Evolutionary conservation across 2,329 filamentous ascomycete genomes (phyloP), one percentile per base, ranked within the genome.

Genomic region (Colletotrichum musicola): DNA sequence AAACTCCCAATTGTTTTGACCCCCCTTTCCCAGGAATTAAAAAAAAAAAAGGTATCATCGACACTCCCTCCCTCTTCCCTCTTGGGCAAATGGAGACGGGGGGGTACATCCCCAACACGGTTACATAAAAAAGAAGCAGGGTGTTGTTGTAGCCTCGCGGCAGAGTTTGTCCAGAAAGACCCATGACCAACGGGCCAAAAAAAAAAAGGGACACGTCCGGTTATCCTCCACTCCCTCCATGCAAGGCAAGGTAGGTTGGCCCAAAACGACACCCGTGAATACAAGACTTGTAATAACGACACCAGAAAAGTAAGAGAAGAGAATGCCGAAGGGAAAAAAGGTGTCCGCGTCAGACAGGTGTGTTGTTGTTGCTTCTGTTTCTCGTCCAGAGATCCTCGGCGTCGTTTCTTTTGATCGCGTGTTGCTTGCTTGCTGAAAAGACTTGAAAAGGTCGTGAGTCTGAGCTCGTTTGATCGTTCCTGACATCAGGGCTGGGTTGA

Each of bases 401-500:
- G 40, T 50, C 47, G 55, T 44, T 35, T 35, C 30, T 9, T 35
- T 35, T 35, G 7, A 10, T 35, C 10, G 30, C 30, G 12, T 10
- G 14, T 44, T 51, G 25, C 20, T 61, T 61, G 46, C 35, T 61
- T 46, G 58, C 46, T 59, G 56, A 59, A 56, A 55, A 66, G n/a
- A 49, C 27, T 9, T 35, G 25, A 30, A 51, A 40, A 38, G 56
- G 20, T 57, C 66, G 35, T 54, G 62, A 47, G 16, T n/a, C 9
- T 60, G 51, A 63, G 62, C 18, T 62, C 44, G 27, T 38, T 67
- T 51, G 38, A 56, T 56, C 53, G 61, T 57, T 62, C 42, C 63
- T 47, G 50, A 69, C 56, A 27, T 69, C 25, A 65, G 30, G 30
- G 30, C 7, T 35, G 30, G 7, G 30, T 35, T 35, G 30, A 35